Evolutionary conservation across 2,329 filamentous ascomycete species (phyloP), one percentile per base, ranked within the genome.

Genomic region (Cadophora gregata): DNA sequence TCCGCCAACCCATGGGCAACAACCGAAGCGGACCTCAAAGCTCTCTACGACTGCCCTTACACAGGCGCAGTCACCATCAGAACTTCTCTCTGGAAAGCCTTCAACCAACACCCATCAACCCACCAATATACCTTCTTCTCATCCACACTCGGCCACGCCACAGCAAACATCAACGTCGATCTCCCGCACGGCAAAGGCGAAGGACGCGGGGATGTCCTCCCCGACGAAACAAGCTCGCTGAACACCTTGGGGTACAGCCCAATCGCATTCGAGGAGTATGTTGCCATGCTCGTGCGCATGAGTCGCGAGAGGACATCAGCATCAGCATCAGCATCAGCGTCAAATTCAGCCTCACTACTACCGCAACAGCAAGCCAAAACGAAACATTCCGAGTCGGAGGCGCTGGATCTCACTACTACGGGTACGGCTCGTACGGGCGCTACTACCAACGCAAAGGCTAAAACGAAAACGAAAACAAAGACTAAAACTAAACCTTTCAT

Each of bases 201-300:
- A 45, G 72, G 69, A 0, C 60, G 68, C 7, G 65, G 68, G 12
- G 65, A 61, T 19, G 68, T 71, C 19, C 14, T 55, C 19, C 64
- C 68, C 29, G 48, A 73, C 3, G 75, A 76, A 58, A 79, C 73
- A 47, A 83, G 82, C 2, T 86, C 83, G 62, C 76, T 93, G 62
- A 94, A 95, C 75, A 92, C 86, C 0, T 81, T 93, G 1, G 92
- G 91, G 4, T 95, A 94, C 77, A 91, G 88, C 68, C 91, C 91
- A 0, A 77, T 87, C 19, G 79, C 84, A 0, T 81, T 94, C 0
- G 73, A 80, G 10, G 77, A 80, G 14, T 93, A 93, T 67, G 80
- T 93, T 0, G 69, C 69, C 1, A 86, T 86, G 63, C 81, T 92
- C 65, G 72, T 79, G 16, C 79, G 83, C 31, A 81, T 89, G 47